Conservation (phyloP, 495 filamentous ascomycete genomes). For the Pseudotulostoma volvatum region DNA sequence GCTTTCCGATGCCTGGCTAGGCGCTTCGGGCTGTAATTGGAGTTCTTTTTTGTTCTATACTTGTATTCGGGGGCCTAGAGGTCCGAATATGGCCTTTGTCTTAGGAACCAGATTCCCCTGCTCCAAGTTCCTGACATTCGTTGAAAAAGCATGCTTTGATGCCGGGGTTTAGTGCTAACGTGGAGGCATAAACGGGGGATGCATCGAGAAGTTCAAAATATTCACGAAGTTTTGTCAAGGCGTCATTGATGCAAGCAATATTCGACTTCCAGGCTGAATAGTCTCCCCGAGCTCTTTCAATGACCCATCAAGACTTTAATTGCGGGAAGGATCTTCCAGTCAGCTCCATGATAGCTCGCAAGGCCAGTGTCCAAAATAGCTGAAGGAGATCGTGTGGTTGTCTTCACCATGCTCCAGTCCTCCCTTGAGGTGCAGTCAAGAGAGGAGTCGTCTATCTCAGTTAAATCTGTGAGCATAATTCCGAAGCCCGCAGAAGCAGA, state of each 20-base stretch:
- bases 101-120: too few relatives aligned
- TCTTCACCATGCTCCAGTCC: background rate
- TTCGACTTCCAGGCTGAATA: background rate
- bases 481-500: background rate
- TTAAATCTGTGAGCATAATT: background rate
- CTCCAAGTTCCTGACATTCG: too few relatives aligned
- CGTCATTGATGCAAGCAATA: background rate
- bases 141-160: background rate
- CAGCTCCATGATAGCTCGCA: too few relatives aligned
- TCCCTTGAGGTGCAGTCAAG: background rate
- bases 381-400: background rate
- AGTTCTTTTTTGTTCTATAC: too few relatives aligned
- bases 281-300: background rate
- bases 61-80: too few relatives aligned
- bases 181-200: background rate
- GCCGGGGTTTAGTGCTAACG: background rate
- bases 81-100: too few relatives aligned
- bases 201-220: background rate
- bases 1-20: too few relatives aligned
- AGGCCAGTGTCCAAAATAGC: background rate
- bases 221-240: background rate
- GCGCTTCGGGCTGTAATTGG: too few relatives aligned
- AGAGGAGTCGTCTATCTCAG: background rate
- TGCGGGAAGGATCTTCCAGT: background rate
- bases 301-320: background rate